Base-by-base conservation (phyloP, 495 filamentous ascomycete species). In the Talaromyces borbonicus region DNA sequence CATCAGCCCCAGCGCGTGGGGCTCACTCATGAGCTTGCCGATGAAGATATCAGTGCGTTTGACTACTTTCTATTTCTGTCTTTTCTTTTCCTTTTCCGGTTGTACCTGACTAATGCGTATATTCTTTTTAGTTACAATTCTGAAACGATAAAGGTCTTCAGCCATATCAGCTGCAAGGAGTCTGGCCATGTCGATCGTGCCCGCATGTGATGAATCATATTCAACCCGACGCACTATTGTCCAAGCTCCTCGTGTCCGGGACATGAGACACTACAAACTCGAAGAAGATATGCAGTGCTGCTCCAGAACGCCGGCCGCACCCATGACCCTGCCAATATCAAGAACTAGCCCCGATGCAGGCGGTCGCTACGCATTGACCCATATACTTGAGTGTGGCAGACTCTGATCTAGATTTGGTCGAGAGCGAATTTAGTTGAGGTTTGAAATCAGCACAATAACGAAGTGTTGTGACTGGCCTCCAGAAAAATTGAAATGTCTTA, bases 1-100 rank as follows among this genome's bases (percentile, higher is more conserved):
- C 92, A 98, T 71, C 92, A 98, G 67, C 92, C 92, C 50, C 93
- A 97, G 69, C 78, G 88, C 49, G 92, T 98, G 49, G 92, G 92
- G 46, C 75, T 98, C 48, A 66, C 79, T 16, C 92, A 98, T 63
- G 86, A 95, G 72, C 73, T 98, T 55, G 85, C 78, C 38, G 92
- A 98, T 65, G 92, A 97, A 67, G 92, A 98, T 68, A 95, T 98
- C 63, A 85, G 90, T 95, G 75, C 68, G 83, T 77, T 43, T 42
- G 41, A 41, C 39, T 24, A 2, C 16, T 8, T 47, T 25, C n/a
- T 35, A 41, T 31, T 48, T 8, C 29, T n/a, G n/a, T n/a, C n/a
- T n/a, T n/a, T n/a, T n/a, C n/a, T n/a, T n/a, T n/a, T n/a, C n/a
- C n/a, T n/a, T 15, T 4, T 41, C 15, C 40, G 35, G 38, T 4